phyloP scores from a whole-genome alignment of 176 grass and related monocot genomes.

The Otatea glauca region DNA sequence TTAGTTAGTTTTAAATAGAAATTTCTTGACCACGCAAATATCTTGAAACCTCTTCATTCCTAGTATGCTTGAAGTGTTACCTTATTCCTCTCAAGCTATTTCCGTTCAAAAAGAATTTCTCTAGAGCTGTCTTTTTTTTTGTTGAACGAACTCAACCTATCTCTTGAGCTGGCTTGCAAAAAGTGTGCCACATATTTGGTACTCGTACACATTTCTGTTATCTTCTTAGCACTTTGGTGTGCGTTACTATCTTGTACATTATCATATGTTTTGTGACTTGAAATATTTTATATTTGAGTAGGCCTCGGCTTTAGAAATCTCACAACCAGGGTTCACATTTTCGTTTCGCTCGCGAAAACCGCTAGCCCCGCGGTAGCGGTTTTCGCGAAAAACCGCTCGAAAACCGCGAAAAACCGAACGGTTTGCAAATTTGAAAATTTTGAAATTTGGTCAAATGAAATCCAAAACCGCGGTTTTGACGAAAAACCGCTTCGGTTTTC shows the following conservation, averaged over 20 bases:
- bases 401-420: too few species aligned
- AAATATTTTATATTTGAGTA: conserved; percentile 30
- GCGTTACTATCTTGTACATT: not conserved
- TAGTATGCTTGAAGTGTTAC: not conserved
- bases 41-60: not conserved
- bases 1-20: not conserved
- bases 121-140: not conserved
- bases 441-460: too few species aligned
- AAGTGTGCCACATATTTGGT: not conserved
- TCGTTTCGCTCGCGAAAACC: too few species aligned
- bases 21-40: not conserved
- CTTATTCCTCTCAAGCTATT: not conserved
- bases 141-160: not conserved
- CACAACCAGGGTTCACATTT: too few species aligned
- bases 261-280: not conserved
- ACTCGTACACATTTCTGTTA: not conserved
- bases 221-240: not conserved
- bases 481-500: too few species aligned
- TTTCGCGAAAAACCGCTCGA: too few species aligned
- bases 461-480: too few species aligned
- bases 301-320: conserved; percentile 20
- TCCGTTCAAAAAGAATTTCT: not conserved
- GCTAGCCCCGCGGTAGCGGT: too few species aligned
- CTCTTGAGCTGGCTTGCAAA: not conserved
- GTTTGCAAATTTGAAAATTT: too few species aligned